phyloP scores from a whole-genome alignment of 2,329 filamentous ascomycete species.

The Nectriaceae sp. region DNA sequence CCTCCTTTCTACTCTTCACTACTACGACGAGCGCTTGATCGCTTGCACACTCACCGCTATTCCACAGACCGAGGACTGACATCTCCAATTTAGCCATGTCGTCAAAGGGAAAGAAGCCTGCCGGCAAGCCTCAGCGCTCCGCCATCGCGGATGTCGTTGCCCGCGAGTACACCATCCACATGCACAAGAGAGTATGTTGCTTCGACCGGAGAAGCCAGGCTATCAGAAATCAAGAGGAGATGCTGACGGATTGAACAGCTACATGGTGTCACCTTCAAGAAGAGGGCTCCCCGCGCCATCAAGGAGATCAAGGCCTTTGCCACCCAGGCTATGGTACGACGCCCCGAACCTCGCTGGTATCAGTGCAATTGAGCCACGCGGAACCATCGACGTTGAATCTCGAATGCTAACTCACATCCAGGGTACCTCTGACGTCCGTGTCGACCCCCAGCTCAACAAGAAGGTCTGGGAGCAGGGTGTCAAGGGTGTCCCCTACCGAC shows the following conservation, averaged over 20 bases:
- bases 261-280: conserved; percentile 99
- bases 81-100: conserved; percentile 41
- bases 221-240: conserved; percentile 1
- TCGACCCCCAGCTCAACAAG: conserved; percentile 99
- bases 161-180: conserved; percentile 99
- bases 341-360: no score
- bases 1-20: conserved; percentile 15
- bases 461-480: conserved; percentile 99
- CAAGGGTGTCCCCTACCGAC: conserved; percentile 97
- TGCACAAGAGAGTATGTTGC: conserved; percentile 80
- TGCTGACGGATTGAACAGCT: conserved; percentile 58
- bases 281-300: conserved; percentile 96
- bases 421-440: conserved; percentile 95
- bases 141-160: conserved; percentile 99
- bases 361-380: conserved; percentile 7
- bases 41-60: conserved; percentile 11
- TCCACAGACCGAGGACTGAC: conserved; percentile 30
- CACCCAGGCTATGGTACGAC: conserved; percentile 89
- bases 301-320: conserved; percentile 99
- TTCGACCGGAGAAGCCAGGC: conserved; percentile 6
- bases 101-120: conserved; percentile 39
- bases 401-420: conserved; percentile 42
- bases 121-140: conserved; percentile 65
- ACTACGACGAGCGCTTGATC: conserved; percentile 23
- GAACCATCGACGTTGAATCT: not conserved